Evolutionary conservation across 1,139 yeast species (phyloP), one percentile per base, ranked within the genome.

Genomic region (Candida freyschussii): DNA sequence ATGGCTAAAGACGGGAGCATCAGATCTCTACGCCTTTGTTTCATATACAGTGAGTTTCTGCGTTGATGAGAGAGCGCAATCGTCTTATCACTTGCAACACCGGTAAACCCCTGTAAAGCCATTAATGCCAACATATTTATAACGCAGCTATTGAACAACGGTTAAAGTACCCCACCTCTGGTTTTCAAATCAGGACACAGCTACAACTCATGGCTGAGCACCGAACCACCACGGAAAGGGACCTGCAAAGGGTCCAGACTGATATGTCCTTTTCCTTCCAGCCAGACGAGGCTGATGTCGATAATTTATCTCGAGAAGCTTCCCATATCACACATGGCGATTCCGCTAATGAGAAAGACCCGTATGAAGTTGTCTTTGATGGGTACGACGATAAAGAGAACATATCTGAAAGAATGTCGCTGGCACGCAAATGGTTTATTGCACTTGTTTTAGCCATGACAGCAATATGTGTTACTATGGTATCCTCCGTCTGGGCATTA

Each of bases 401-500:
- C 51, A 68, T 80, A 13, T 46, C 52, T 7, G 41, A 50, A 12
- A 43, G 44, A 15, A 43, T 63, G 69, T 56, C 71, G 3, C 40
- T 50, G 22, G 19, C 39, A 8, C 40, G 64, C 13, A 75, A 75
- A 48, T 75, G 82, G 74, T 34, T 61, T 15, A 75, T 78, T 29
- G 68, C 83, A 0, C 24, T 68, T 7, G 48, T 79, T 1, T 55
- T 78, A 16, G 65, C 84, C 0, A 23, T 64, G 17, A 62, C 76
- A 5, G 73, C 56, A 9, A 63, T 52, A 36, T 72, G 50, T 45
- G 70, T 54, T 47, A 82, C 59, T n/a, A 68, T 57, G 61, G 65
- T 58, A 59, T 78, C 65, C 44, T 78, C 67, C 39, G 70, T 62
- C 62, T 82, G 60, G 84, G 73, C 61, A 46, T 67, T 63, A 69